A percentile compares a stretch with the other conserved stretches of the same genome.
Conservation (phyloP, 2,329 filamentous ascomycete genomes). For the Sporothrix inflata region DNA sequence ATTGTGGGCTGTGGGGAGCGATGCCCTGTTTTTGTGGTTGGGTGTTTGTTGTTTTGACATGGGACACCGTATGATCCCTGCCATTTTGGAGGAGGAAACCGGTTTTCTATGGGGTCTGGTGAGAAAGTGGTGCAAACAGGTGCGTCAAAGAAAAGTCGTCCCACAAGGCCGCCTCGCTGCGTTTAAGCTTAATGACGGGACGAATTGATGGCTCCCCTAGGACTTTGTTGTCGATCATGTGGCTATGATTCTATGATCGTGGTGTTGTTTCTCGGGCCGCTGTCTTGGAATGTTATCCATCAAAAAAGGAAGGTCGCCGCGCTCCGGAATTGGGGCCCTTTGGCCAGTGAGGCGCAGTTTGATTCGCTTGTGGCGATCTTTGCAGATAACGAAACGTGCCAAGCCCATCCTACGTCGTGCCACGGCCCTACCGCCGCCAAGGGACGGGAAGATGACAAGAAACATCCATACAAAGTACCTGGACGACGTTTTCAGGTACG, state of each 20-base stretch:
- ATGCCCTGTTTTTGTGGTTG: too few species aligned
- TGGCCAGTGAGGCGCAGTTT: background rate
- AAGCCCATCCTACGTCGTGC: background rate
- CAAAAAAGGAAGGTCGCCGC: background rate
- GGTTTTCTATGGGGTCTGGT: too few species aligned
- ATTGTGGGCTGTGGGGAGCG: too few species aligned
- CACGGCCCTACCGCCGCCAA: background rate
- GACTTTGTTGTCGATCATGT: background rate
- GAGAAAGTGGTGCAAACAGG: background rate
- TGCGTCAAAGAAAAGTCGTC: too few species aligned
- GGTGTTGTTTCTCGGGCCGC: background rate
- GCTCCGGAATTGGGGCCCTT: background rate
- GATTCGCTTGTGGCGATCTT: background rate
- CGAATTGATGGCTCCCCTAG: background rate
- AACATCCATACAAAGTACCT: background rate
- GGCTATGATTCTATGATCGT: background rate
- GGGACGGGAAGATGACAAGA: background rate
- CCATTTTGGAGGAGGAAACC: too few species aligned
- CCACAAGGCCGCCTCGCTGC: too few species aligned
- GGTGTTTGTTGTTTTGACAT: too few species aligned
- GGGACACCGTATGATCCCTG: too few species aligned
- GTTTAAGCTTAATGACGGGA: constrained; percentile 1
- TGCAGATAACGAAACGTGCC: background rate
- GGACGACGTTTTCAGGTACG: background rate
- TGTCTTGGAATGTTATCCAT: background rate